Percentiles rank a stretch among this genome's conserved stretches.
phyloP scores from a whole-genome alignment of 176 grass and related monocot species.

The Secale cereale region DNA sequence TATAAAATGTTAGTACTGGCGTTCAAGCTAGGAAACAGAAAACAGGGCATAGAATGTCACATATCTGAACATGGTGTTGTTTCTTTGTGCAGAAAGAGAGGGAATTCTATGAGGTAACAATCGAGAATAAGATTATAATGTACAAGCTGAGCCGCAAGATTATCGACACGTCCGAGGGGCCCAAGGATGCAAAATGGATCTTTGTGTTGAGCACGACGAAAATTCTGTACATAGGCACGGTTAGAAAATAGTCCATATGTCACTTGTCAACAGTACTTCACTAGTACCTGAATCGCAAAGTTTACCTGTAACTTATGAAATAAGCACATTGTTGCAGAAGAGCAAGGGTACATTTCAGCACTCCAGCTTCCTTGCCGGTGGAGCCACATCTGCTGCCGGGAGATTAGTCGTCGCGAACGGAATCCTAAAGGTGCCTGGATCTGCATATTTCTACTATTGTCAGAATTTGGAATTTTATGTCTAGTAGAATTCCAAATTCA shows the following conservation, averaged over 20 bases:
- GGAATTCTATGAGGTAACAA: slow-evolving; percentile 65
- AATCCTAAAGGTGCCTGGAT: slow-evolving; percentile 47
- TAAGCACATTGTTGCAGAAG: slow-evolving; percentile 57
- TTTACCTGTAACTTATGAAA: slow-evolving; percentile 8
- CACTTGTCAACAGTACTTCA: neutral
- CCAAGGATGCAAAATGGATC: slow-evolving; percentile 79
- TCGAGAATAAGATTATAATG: slow-evolving; percentile 63
- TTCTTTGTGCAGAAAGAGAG: slow-evolving; percentile 83
- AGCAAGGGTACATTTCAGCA: slow-evolving; percentile 96
- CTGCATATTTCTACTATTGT: neutral
- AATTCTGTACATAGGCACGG: slow-evolving; percentile 71
- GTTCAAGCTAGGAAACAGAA: neutral
- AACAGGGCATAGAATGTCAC: neutral
- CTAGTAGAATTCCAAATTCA: neutral
- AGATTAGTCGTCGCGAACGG: slow-evolving; percentile 70
- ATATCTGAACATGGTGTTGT: neutral
- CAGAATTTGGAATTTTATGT: neutral
- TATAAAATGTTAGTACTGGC: neutral
- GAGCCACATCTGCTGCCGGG: slow-evolving; percentile 91
- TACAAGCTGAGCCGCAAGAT: slow-evolving; percentile 71
- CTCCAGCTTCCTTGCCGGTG: slow-evolving; percentile 97
- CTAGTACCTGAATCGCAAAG: neutral
- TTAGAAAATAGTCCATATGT: neutral
- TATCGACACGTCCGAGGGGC: slow-evolving; percentile 53
- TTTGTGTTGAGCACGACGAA: slow-evolving; percentile 91